Conservation (phyloP, 257 asterid genomes). For the Paulownia fortunei region DNA sequence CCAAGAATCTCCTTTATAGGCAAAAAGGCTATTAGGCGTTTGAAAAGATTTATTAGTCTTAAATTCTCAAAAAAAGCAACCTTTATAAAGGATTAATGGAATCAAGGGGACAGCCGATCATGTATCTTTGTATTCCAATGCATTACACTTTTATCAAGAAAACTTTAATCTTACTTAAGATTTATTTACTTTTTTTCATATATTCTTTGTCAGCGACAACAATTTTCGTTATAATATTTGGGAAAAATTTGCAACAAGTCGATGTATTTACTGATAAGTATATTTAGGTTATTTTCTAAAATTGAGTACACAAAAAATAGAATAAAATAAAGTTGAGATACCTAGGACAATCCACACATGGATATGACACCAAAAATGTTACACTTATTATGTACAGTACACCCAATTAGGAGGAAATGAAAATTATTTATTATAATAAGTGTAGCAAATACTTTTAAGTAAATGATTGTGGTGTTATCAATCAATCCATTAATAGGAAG, state of each 20-base stretch:
- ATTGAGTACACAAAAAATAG: neutral
- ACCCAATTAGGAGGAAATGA: neutral
- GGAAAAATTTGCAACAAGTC: neutral
- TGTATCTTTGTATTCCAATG: slow-evolving; percentile 32
- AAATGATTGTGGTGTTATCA: slow-evolving; percentile 16
- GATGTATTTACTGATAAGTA: neutral
- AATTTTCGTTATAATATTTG: neutral
- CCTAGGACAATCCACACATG: too few relatives aligned
- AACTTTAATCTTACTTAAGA: slow-evolving; percentile 8
- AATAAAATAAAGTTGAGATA: neutral
- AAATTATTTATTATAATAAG: neutral
- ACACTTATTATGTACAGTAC: neutral
- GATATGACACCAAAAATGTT: too few relatives aligned
- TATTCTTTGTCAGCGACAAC: neutral
- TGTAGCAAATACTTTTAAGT: neutral
- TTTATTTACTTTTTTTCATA: neutral
- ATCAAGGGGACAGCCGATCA: slow-evolving; percentile 56
- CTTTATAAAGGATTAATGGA: slow-evolving; percentile 36
- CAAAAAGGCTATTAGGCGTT: slow-evolving; percentile 23
- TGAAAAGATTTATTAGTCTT: neutral
- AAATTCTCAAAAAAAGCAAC: slow-evolving; percentile 40
- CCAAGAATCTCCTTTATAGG: slow-evolving; percentile 24
- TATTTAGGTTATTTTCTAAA: neutral
- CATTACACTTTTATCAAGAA: slow-evolving; percentile 6
- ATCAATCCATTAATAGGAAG: neutral